Evolutionary conservation across 441 rosid genomes (phyloP), one percentile per base, ranked within the genome.

Genomic region (Gossypium armourianum): DNA sequence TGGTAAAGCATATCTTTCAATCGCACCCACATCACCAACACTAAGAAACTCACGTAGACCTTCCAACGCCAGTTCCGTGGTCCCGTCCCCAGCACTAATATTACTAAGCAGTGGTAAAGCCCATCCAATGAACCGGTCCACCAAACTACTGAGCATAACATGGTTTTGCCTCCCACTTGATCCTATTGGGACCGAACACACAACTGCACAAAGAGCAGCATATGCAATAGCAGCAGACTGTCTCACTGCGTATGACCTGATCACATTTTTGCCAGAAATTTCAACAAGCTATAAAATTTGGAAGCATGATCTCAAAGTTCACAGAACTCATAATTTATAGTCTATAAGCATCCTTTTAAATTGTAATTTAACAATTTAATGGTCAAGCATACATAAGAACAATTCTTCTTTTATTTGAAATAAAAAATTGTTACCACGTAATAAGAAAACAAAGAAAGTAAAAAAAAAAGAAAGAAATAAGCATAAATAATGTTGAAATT

Each of bases 81-180:
- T 82, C 75, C 90, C 89, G 80, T 90, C 96, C 74, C 82, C 85
- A 57, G 91, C 88, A 80, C 83, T 71, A 61, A 83, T 86, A 80
- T 84, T 84, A 79, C 81, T 83, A 76, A 94, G 88, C 87, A 90
- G 83, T 1, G 97, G 97, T 78, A 90, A 79, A 59, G 94, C 90
- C 99, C 97, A 94, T 71, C 81, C 79, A 76, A 94, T 85, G 79
- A 92, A 92, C 76, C 93, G 73, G 70, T 94, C 97, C 76, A 89
- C 97, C 72, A 88, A 77, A 81, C 86, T 80, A 47, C 89, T 88
- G 32, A 94, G 87, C 80, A 94, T 70, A 79, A 88, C 88, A 86
- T 88, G 91, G 70, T 88, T 90, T 68, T 88, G 97, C 83, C 94
- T 84, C 57, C 92, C 92, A 79, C 83, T 88, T n/a, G 95, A 73